Percentiles rank a stretch among this genome's conserved stretches.
These are phyloP conservation scores for Penicillium malachiteum DNA, from an alignment of 495 filamentous ascomycete species.

Conservation along the genomic window DNA sequence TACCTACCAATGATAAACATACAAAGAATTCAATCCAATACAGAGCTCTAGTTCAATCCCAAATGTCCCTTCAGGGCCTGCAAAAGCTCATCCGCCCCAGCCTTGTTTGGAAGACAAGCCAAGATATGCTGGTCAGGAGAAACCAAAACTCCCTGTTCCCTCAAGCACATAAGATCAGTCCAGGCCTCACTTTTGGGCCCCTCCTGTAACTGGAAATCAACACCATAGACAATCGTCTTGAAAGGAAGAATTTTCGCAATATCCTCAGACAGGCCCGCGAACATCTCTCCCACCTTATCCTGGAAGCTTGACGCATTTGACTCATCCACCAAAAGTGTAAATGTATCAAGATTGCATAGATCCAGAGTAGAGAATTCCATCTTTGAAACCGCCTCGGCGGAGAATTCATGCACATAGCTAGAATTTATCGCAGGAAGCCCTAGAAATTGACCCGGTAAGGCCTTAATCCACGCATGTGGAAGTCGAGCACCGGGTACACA, in stretches of 20 bases:
- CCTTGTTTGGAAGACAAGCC: slow-evolving; percentile 6
- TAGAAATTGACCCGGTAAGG: background rate
- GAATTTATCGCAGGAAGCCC: slow-evolving; percentile 24
- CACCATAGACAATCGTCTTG: background rate
- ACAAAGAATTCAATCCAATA: too few species aligned
- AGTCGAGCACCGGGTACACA: slow-evolving; percentile 30
- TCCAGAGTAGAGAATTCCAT: slow-evolving; percentile 34
- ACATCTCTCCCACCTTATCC: slow-evolving; percentile 3
- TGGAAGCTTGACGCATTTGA: slow-evolving; percentile 8
- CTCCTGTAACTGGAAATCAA: slow-evolving; percentile 13
- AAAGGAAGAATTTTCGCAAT: background rate
- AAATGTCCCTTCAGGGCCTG: slow-evolving; percentile 11
- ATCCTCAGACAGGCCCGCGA: background rate
- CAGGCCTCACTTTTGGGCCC: slow-evolving; percentile 11
- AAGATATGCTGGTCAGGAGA: slow-evolving; percentile 41
- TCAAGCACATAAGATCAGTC: slow-evolving; percentile 18
- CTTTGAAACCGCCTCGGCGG: slow-evolving; percentile 9
- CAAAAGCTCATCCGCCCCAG: slow-evolving; percentile 3
- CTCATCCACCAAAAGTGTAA: slow-evolving; percentile 27
- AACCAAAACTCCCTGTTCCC: slow-evolving; percentile 24
- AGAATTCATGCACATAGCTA: slow-evolving; percentile 29
- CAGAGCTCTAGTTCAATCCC: background rate
- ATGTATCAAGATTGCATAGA: slow-evolving; percentile 26
- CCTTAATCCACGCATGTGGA: slow-evolving; percentile 33
- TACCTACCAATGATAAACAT: too few species aligned